These are phyloP conservation scores for Spiromastix sp. DNA, from an alignment of 2,329 filamentous ascomycete species.

Conservation along the genomic window DNA sequence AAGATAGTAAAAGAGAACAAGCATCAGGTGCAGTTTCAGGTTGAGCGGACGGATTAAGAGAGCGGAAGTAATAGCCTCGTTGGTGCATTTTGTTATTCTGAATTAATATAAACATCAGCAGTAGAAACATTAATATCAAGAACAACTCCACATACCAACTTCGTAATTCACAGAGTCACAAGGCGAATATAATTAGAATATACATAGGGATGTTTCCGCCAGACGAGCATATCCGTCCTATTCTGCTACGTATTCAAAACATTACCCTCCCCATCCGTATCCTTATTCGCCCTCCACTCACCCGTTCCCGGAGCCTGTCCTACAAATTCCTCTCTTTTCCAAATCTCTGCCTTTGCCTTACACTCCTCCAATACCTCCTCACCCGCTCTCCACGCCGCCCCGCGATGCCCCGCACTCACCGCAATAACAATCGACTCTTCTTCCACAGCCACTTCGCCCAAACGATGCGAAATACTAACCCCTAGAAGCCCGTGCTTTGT, in stretches of 20 bases:
- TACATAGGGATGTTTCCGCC: no score
- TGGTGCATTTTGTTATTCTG: no score
- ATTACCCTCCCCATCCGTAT: constrained; percentile 48
- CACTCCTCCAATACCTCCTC: constrained; percentile 83
- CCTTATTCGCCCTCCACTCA: constrained; percentile 80
- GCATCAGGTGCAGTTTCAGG: no score
- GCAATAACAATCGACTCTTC: constrained; percentile 90
- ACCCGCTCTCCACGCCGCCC: constrained; percentile 75
- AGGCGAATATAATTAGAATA: background rate
- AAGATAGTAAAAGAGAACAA: no score
- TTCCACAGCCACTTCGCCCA: constrained; percentile 78
- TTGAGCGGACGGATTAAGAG: no score
- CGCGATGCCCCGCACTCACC: constrained; percentile 71
- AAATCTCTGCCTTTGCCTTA: constrained; percentile 83
- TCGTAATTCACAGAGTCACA: no score
- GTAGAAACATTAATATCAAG: no score
- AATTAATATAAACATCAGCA: no score
- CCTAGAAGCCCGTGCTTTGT: constrained; percentile 53
- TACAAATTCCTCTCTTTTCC: constrained; percentile 86
- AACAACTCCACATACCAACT: no score
- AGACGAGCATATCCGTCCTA: no score
- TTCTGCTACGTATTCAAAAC: no score
- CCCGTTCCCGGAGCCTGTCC: constrained; percentile 52
- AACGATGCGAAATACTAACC: constrained; percentile 71
- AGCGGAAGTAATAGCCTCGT: no score